A percentile compares a stretch with the other conserved stretches of the same genome.
Conservation (phyloP, 2,329 filamentous ascomycete species). For the Orbilia javanica region DNA sequence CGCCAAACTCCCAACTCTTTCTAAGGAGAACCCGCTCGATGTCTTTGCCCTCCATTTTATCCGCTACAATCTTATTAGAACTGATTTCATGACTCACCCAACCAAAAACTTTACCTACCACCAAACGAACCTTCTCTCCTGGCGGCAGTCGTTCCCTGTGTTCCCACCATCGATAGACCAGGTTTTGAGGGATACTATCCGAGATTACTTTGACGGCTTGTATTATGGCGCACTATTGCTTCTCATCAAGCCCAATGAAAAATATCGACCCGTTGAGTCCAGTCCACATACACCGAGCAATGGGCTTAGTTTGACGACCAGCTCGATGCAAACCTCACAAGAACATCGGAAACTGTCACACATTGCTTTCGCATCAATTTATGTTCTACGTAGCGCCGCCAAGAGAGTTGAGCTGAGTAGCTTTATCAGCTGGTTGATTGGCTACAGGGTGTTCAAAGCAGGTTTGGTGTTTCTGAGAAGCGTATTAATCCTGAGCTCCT, state of each 20-base stretch:
- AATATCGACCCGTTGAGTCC: slow-evolving; percentile 36
- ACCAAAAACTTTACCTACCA: slow-evolving; percentile 55
- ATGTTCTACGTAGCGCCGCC: slow-evolving; percentile 53
- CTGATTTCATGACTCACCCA: slow-evolving; percentile 56
- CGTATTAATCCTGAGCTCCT: slow-evolving; percentile 48
- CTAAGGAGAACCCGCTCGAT: slow-evolving; percentile 51
- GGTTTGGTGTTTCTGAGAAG: slow-evolving; percentile 52
- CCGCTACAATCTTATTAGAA: slow-evolving; percentile 57
- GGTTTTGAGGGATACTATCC: slow-evolving; percentile 44
- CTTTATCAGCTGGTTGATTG: slow-evolving; percentile 55
- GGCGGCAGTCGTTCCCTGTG: slow-evolving; percentile 51
- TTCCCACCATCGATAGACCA: slow-evolving; percentile 52
- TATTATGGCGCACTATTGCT: slow-evolving; percentile 53
- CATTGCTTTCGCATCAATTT: slow-evolving; percentile 55
- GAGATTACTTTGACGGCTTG: slow-evolving; percentile 55
- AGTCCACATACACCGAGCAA: slow-evolving; percentile 1
- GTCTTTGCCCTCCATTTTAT: slow-evolving; percentile 57
- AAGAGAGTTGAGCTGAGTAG: slow-evolving; percentile 53
- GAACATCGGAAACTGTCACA: slow-evolving; percentile 54
- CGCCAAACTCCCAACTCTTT: slow-evolving; percentile 43
- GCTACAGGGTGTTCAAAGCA: slow-evolving; percentile 57
- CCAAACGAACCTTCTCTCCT: slow-evolving; percentile 52
- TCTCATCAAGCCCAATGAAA: slow-evolving; percentile 49
- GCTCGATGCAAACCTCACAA: slow-evolving; percentile 31
- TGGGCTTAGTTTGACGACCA: slow-evolving; percentile 1